Evolutionary conservation across 805 yeast genomes (phyloP).

Genomic region (Saturnispora besseyi): DNA sequence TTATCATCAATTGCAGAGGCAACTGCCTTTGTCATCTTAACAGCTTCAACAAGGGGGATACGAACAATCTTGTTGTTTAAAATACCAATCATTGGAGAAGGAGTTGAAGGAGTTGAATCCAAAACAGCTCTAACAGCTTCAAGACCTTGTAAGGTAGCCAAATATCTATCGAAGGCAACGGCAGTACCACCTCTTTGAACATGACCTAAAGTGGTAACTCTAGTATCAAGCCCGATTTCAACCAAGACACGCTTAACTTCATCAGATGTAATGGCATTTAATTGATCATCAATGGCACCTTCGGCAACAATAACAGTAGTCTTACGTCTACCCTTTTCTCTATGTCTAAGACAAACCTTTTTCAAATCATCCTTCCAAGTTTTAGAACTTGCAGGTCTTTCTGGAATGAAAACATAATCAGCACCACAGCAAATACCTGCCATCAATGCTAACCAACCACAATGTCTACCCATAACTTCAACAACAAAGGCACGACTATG

Average conservation of each 20-base stretch:
- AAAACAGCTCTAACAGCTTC: constrained; percentile 93
- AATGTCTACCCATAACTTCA: constrained; percentile 98
- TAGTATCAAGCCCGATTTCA: constrained; percentile 81
- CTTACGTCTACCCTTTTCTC: constrained; percentile 83
- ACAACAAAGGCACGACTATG: constrained; percentile 96
- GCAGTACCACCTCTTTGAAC: constrained; percentile 99
- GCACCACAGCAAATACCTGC: constrained; percentile 97
- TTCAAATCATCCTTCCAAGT: constrained; percentile 79
- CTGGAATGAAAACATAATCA: constrained; percentile 90
- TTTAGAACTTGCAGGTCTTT: constrained; percentile 69
- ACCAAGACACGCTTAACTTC: constrained; percentile 78
- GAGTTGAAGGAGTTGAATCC: constrained; percentile 79
- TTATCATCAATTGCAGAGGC: constrained; percentile 75
- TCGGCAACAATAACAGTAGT: constrained; percentile 96
- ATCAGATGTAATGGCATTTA: constrained; percentile 71
- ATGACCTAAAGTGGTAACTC: constrained; percentile 93
- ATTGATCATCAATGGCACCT: constrained; percentile 83
- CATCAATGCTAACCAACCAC: constrained; percentile 98
- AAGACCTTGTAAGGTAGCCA: constrained; percentile 95
- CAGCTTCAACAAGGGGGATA: constrained; percentile 84
- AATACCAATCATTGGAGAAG: constrained; percentile 91
- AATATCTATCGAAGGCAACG: constrained; percentile 83
- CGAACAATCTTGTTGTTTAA: constrained; percentile 80
- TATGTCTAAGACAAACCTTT: constrained; percentile 65
- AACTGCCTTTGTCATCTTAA: constrained; percentile 75